A percentile compares a stretch with the other conserved stretches of the same genome.
Evolutionary conservation across 257 asterid genomes (phyloP).

Genomic region (Nicotiana undulata): DNA sequence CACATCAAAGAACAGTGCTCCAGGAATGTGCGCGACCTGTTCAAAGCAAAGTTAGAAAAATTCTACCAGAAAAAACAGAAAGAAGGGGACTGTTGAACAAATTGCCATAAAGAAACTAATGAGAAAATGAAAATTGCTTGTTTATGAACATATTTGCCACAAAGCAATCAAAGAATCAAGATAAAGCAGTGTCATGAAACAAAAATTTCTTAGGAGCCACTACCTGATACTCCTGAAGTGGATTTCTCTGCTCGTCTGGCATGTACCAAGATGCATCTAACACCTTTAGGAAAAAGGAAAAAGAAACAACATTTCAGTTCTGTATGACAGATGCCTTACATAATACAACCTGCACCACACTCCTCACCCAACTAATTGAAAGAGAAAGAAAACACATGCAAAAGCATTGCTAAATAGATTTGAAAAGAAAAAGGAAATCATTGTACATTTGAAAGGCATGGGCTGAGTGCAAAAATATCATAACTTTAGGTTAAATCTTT

Average conservation of each 20-base stretch:
- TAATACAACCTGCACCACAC: neutral
- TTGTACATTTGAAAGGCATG: neutral
- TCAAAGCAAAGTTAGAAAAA: constrained; percentile 7
- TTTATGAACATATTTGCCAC: neutral
- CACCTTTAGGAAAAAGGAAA: constrained; percentile 37
- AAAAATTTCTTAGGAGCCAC: constrained; percentile 1
- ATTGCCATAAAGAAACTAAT: neutral
- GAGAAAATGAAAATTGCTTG: neutral
- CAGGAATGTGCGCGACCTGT: constrained; percentile 94
- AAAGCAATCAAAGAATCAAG: neutral
- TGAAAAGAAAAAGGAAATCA: neutral
- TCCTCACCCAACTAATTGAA: neutral
- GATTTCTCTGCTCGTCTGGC: constrained; percentile 96
- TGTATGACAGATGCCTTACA: neutral
- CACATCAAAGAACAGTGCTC: constrained; percentile 88
- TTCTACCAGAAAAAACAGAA: neutral
- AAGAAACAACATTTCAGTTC: neutral
- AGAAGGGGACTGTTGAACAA: neutral
- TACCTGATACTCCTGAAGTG: constrained; percentile 97
- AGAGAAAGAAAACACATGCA: neutral
- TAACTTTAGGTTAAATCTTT: neutral
- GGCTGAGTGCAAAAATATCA: neutral
- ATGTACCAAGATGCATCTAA: constrained; percentile 99
- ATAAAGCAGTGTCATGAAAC: neutral
- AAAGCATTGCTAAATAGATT: neutral